Conservation (phyloP, 176 grass and related monocot species). For the Elaeis guineensis region DNA sequence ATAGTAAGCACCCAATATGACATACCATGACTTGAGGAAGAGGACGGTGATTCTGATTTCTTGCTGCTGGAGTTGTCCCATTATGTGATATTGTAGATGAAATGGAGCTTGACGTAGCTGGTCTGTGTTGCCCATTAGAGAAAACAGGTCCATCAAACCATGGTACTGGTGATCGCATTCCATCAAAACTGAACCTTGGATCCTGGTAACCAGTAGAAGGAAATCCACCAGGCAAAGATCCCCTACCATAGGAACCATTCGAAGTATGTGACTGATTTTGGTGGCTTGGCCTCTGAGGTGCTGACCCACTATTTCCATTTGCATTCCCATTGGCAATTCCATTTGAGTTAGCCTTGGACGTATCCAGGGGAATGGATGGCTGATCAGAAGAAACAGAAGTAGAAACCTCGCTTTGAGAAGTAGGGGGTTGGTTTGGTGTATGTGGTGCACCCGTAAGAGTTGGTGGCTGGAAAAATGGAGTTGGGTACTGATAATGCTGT, state of each 20-base stretch:
- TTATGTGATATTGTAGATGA: constrained; percentile 41
- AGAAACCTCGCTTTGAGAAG: constrained; percentile 42
- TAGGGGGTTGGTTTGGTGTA: constrained; percentile 25
- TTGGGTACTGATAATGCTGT: constrained; percentile 72
- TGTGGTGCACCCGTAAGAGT: constrained; percentile 38
- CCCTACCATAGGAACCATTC: constrained; percentile 46
- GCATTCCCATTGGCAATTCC: constrained; percentile 38
- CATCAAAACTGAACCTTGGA: constrained; percentile 34
- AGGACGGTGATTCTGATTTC: constrained; percentile 62
- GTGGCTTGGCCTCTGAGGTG: constrained; percentile 41
- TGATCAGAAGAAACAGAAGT: constrained; percentile 42
- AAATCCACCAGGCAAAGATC: constrained; percentile 38
- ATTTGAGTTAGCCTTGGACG: constrained; percentile 32
- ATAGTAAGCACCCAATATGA: constrained; percentile 12
- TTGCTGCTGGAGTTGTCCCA: constrained; percentile 24
- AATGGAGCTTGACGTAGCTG: constrained; percentile 38
- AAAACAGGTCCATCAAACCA: constrained; percentile 66
- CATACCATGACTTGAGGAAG: constrained; percentile 56
- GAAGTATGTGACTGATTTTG: constrained; percentile 36
- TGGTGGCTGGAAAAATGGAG: constrained; percentile 58
- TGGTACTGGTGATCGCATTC: constrained; percentile 43
- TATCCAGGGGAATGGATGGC: constrained; percentile 28
- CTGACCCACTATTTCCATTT: constrained; percentile 28
- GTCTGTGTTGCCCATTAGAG: constrained; percentile 57
- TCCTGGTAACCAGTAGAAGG: constrained; percentile 41